Evolutionary conservation across 2,329 filamentous ascomycete genomes (phyloP), one percentile per base, ranked within the genome.

Genomic region (Macrophomina pseudophaseolina): DNA sequence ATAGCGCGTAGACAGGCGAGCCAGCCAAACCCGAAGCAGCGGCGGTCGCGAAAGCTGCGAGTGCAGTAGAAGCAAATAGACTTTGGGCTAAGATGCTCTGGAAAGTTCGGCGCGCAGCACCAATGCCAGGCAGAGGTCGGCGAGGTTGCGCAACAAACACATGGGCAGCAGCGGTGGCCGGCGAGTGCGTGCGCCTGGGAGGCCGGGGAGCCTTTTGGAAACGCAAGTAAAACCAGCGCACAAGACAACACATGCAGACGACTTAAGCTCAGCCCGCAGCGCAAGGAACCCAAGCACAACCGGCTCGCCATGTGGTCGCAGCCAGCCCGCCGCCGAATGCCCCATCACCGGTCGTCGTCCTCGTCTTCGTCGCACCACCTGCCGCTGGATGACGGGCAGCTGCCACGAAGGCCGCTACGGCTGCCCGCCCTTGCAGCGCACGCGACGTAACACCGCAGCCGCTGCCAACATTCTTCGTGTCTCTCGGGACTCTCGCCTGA

Each of bases 221-320:
- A 42, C 53, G 23, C 53, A 23, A 48, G 56, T 32, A 59, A 33
- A 35, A 60, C 40, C 28, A 40, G 56, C 54, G 54, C 54, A 38
- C 54, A 44, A 30, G 54, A 58, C 54, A 44, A 44, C 38, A 58
- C 56, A 60, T 60, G 56, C 56, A 46, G 56, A 60, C 56, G 56
- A 60, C 40, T 60, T 60, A 60, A 60, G 56, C 56, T 60, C 56
- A 60, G 56, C 56, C 56, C 56, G 56, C 56, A 60, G 56, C 56
- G 40, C 56, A 60, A 60, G 56, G 56, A 60, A 60, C 56, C 56
- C 56, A 60, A 60, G 56, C 56, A 60, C 56, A 60, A 60, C 56
- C 40, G 40, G 40, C 56, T 60, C 56, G 56, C 56, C 56, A 60
- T 60, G 56, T 60, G 56, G 56, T 60, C 40, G 56, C 40, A 60